Base-by-base conservation (phyloP, 345 rosid species). In the Eucalyptus cladocalyx region DNA sequence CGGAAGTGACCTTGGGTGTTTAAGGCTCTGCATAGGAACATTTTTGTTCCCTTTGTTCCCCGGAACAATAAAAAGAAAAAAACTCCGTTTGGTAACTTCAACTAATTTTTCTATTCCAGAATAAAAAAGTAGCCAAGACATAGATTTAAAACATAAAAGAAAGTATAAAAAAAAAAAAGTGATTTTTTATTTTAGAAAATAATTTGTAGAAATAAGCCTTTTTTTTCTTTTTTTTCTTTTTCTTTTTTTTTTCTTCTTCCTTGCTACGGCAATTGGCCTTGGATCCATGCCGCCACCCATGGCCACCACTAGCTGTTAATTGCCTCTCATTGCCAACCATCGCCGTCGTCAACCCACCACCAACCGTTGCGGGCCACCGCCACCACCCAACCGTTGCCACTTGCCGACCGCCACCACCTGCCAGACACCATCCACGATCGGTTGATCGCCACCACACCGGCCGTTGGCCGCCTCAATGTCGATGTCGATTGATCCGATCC, bases 241-340 rank as follows among this genome's bases (percentile, higher is more conserved):
- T 50, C 54, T 50, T 3, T 8, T 53, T n/a, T n/a, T 48, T 7
- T 53, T 53, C 24, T 53, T 53, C 58, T 53, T 53, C 58, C 24
- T 53, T 53, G 58, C 11, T 53, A 51, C 0, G 10, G 0, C 0
- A 19, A 5, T 19, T 19, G 24, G 5, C 58, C 58, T 19, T 8
- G 5, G 56, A 53, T 53, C 0, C n/a, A n/a, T 9, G 3, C 24
- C 2, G 0, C 11, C 2, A 0, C 58, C 24, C 58, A 19, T 2
- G 1, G 2, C 5, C 58, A 53, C 4, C 1, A 0, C 26, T 1
- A 0, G 9, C 4, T 18, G 0, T 3, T 9, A 0, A 53, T 0
- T 0, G 1, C 4, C 7, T 0, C 24, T 1, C 1, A 0, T 0
- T 0, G 2, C 10, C 5, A 0, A 53, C 10, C 2, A 2, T 0